These are phyloP conservation scores for Solanum etuberosum DNA, from an alignment of 257 asterid genomes.

Conservation along the genomic window DNA sequence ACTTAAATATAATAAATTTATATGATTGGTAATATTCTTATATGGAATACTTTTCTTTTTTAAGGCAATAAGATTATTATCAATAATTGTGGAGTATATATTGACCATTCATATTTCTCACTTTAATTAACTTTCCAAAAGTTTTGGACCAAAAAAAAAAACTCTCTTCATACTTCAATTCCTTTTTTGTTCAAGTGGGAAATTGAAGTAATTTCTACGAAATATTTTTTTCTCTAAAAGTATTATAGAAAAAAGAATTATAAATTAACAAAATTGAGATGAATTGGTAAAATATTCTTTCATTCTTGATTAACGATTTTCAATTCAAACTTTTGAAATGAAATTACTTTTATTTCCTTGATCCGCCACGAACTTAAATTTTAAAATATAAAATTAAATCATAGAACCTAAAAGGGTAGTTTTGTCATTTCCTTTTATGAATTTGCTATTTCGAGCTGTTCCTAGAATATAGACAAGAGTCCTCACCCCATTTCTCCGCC, in stretches of 20 bases:
- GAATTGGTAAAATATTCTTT: neutral
- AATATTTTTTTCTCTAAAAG: accelerated
- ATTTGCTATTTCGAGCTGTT: neutral
- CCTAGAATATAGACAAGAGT: conserved; percentile 33
- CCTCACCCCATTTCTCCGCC: conserved; percentile 1
- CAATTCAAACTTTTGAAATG: neutral
- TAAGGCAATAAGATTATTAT: neutral
- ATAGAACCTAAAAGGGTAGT: neutral
- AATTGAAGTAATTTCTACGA: neutral
- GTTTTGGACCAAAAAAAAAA: neutral
- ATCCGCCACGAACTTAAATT: no score
- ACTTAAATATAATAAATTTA: neutral
- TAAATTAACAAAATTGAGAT: neutral
- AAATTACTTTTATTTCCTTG: neutral
- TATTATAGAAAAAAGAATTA: neutral
- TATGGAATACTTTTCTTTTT: neutral
- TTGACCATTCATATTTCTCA: neutral
- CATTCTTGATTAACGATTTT: neutral
- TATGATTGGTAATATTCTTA: neutral
- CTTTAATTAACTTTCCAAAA: neutral
- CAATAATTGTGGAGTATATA: neutral
- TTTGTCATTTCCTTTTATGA: neutral
- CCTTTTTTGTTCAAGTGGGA: neutral
- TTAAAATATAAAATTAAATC: neutral
- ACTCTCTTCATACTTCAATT: neutral